phyloP scores from a whole-genome alignment of 106 monocot species.

The Dioscorea dumetorum region DNA sequence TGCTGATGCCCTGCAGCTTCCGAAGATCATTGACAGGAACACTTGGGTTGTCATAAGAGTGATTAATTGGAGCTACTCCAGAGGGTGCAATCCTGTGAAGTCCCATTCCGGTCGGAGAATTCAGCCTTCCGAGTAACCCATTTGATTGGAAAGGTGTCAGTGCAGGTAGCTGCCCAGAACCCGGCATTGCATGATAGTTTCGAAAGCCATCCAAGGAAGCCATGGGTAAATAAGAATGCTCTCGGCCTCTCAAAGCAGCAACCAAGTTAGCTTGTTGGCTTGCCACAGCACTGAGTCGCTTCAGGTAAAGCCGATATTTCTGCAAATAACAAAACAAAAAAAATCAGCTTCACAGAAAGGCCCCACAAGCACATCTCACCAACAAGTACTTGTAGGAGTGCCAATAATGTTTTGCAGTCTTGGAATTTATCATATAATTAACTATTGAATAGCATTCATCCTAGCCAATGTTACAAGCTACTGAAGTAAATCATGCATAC shows the following conservation, averaged over 20 bases:
- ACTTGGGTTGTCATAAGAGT: constrained; percentile 15
- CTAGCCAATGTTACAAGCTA: too few relatives aligned
- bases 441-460: too few relatives aligned
- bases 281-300: constrained; percentile 9
- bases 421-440: too few relatives aligned
- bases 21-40: constrained; percentile 27
- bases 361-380: too few relatives aligned
- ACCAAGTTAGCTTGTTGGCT: constrained; percentile 17
- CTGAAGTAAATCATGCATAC: constrained; percentile 11
- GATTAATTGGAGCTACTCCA: constrained; percentile 27
- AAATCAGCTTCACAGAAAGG: not conserved
- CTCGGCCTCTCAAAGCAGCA: constrained; percentile 16
- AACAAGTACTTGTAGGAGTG: too few relatives aligned
- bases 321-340: not conserved
- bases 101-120: constrained; percentile 6
- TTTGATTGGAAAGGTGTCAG: constrained; percentile 2
- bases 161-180: constrained; percentile 6
- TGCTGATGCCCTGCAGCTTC: constrained; percentile 28
- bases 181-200: constrained; percentile 5
- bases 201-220: constrained; percentile 8
- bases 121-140: not conserved
- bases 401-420: too few relatives aligned
- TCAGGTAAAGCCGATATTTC: constrained; percentile 19
- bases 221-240: constrained; percentile 8
- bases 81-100: constrained; percentile 32